Conservation (phyloP, 352 stramenopile species). For the Elongisporangium anandrum region DNA sequence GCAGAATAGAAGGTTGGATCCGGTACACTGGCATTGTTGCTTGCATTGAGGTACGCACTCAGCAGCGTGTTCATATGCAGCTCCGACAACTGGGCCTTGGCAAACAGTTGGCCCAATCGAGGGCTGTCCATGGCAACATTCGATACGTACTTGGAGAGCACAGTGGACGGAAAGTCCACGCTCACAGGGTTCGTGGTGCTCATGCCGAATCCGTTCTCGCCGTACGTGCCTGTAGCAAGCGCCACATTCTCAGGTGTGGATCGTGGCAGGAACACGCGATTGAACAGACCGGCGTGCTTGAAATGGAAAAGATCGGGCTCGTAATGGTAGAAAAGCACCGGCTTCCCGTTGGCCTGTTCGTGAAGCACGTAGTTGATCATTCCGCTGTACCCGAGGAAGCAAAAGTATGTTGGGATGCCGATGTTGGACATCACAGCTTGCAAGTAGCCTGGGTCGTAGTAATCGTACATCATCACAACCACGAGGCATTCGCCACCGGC, state of each 20-base stretch:
- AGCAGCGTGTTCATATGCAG: slow-evolving; percentile 37
- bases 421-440: slow-evolving; percentile 22
- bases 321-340: slow-evolving; percentile 54
- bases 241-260: slow-evolving; percentile 22
- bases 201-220: slow-evolving; percentile 41
- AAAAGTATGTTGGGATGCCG: slow-evolving; percentile 3
- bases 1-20: slow-evolving; percentile 32
- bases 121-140: slow-evolving; percentile 13
- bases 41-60: slow-evolving; percentile 10
- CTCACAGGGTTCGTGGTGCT: slow-evolving; percentile 37
- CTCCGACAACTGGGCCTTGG: slow-evolving; percentile 25
- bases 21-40: slow-evolving; percentile 6
- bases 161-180: slow-evolving; percentile 32
- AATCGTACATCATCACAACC: slow-evolving; percentile 36
- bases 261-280: slow-evolving; percentile 37
- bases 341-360: slow-evolving; percentile 9
- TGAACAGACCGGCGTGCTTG: slow-evolving; percentile 24
- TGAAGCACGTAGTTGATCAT: slow-evolving; percentile 16
- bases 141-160: slow-evolving; percentile 31
- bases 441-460: slow-evolving; percentile 40
- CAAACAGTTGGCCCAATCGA: slow-evolving; percentile 5
- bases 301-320: slow-evolving; percentile 47
- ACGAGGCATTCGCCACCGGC: slow-evolving; percentile 33
- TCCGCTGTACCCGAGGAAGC: background rate
- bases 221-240: slow-evolving; percentile 27